Conservation (phyloP, 73 alveolate genomes). For the Stentor roeselii region DNA sequence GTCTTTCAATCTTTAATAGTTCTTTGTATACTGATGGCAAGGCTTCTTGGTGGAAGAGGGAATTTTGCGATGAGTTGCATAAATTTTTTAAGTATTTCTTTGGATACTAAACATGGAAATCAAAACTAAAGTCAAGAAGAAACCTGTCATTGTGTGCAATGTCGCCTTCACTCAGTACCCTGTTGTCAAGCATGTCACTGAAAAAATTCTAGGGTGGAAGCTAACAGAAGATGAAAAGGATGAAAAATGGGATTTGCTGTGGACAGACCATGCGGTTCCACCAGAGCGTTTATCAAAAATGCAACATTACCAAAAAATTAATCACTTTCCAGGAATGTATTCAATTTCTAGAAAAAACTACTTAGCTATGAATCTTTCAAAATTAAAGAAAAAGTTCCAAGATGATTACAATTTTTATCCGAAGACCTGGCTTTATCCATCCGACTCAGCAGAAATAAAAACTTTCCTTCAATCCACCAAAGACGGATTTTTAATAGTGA, state of each 20-base stretch:
- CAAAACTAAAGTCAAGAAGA: no score
- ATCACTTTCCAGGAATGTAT: conserved; percentile 77
- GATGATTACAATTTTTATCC: conserved; percentile 83
- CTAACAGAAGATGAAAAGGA: conserved; percentile 27
- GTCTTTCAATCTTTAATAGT: no score
- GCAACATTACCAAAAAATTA: conserved; percentile 55
- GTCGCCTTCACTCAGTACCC: conserved; percentile 30
- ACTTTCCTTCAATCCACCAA: conserved; percentile 35
- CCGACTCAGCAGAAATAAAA: not conserved
- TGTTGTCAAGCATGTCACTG: conserved; percentile 37
- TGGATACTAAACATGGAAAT: no score
- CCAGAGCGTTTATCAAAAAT: conserved; percentile 44
- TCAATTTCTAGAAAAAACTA: conserved; percentile 57
- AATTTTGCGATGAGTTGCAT: no score
- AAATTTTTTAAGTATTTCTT: no score
- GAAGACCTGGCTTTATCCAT: conserved; percentile 57
- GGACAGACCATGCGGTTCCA: conserved; percentile 50
- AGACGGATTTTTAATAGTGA: conserved; percentile 32
- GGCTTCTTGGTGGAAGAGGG: no score
- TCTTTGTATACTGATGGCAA: no score
- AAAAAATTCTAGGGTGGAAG: conserved; percentile 21
- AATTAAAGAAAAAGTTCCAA: conserved; percentile 60
- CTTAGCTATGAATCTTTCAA: conserved; percentile 57
- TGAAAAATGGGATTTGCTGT: conserved; percentile 47
- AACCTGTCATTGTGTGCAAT: not conserved